phyloP scores from a whole-genome alignment of 164 flowering plant genomes.

The Buxus sempervirens region DNA sequence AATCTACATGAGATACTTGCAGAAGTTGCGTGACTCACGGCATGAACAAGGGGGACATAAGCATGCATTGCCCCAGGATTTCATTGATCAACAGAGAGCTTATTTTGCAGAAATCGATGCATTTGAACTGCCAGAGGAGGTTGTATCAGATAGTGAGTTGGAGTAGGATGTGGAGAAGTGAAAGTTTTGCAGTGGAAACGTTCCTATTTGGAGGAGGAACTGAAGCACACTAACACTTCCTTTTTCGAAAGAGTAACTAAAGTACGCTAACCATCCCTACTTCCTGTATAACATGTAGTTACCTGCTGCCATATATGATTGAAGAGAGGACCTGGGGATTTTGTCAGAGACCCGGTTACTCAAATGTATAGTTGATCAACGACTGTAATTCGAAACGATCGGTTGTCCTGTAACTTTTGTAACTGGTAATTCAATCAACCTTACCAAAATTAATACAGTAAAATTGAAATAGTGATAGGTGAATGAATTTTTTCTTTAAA shows the following conservation, averaged over 20 bases:
- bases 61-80: constrained; percentile 36
- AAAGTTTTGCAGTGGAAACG: neutral
- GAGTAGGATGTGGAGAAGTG: constrained; percentile 28
- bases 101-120: constrained; percentile 65
- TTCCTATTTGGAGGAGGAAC: neutral
- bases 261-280: neutral
- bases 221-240: neutral
- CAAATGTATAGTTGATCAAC: neutral
- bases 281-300: constrained; percentile 1
- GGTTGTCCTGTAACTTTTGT: neutral
- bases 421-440: neutral
- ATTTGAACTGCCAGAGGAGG: constrained; percentile 60
- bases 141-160: constrained; percentile 37
- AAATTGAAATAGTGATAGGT: too few relatives aligned
- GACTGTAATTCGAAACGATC: neutral
- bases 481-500: too few relatives aligned
- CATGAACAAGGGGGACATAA: neutral
- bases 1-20: constrained; percentile 15
- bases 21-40: constrained; percentile 29
- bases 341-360: neutral
- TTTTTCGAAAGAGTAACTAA: neutral
- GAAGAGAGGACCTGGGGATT: neutral
- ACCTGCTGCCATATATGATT: neutral
- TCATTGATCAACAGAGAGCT: constrained; percentile 49
- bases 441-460: neutral